Percentiles rank a stretch among this genome's conserved stretches.
Evolutionary conservation across 257 asterid genomes (phyloP).

Genomic region (Fraxinus pennsylvanica): DNA sequence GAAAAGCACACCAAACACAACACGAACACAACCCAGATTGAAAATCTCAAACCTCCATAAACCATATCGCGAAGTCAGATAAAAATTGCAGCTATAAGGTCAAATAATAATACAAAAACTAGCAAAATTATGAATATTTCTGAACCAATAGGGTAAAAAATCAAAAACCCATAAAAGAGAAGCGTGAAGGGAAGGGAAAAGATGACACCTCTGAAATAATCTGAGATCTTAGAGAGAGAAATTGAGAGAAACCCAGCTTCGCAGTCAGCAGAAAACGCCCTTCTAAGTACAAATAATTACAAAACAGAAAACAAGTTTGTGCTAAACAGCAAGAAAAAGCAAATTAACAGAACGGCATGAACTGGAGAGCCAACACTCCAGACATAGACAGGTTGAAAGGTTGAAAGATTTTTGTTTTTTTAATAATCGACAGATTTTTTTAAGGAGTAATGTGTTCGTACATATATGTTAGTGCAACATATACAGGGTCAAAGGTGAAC

Average conservation of each 20-base stretch:
- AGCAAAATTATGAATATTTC: conserved; percentile 7
- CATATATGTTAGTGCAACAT: not conserved
- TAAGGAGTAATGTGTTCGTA: conserved; percentile 5
- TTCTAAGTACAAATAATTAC: conserved; percentile 22
- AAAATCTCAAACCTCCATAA: conserved; percentile 22
- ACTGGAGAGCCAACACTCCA: conserved; percentile 23
- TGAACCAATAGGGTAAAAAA: not conserved
- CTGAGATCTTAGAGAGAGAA: conserved; percentile 30
- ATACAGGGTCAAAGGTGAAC: not conserved
- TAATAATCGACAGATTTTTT: conserved; percentile 18
- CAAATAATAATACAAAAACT: not conserved
- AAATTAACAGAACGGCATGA: conserved; percentile 30
- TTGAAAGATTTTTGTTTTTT: not conserved
- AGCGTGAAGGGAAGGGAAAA: conserved; percentile 21
- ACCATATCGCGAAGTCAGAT: conserved; percentile 28
- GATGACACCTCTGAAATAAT: conserved; percentile 46
- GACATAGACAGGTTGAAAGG: conserved; percentile 27
- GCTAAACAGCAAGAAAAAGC: conserved; percentile 46
- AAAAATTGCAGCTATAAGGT: conserved; percentile 8
- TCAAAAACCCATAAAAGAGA: conserved; percentile 34
- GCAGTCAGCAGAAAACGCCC: conserved; percentile 19
- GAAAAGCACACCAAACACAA: conserved; percentile 33
- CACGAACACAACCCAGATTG: conserved; percentile 17
- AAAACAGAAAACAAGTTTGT: conserved; percentile 6
- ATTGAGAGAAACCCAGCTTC: conserved; percentile 26